Evolutionary conservation across 169 alveolate species (phyloP).

Genomic region (Perkinsus olseni): DNA sequence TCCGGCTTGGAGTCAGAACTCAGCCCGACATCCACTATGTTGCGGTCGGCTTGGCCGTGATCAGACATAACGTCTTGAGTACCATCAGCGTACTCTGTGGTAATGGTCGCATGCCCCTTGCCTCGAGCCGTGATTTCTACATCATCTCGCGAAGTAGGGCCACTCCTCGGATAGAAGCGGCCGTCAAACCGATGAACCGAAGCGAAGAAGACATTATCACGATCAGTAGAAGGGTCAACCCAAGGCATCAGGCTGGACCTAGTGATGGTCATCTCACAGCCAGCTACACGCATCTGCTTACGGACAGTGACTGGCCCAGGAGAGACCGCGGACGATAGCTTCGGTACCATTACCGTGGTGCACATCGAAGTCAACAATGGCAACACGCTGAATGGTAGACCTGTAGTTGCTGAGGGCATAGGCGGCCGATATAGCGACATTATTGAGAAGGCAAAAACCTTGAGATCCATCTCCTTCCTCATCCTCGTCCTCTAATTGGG

Average conservation of each 20-base stretch:
- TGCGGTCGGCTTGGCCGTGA: not conserved
- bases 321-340: conserved; percentile 61
- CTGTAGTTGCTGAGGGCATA: conserved; percentile 58
- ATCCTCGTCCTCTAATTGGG: not conserved
- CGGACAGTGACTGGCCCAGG: not conserved
- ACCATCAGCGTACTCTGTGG: not conserved
- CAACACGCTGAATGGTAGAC: conserved; percentile 75
- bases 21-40: not conserved
- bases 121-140: not conserved
- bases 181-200: conserved; percentile 65
- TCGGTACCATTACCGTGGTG: conserved; percentile 99
- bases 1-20: conserved; percentile 1
- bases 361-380: conserved; percentile 96
- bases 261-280: not conserved
- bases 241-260: conserved; percentile 16
- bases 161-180: conserved; percentile 72
- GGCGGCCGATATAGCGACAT: conserved; percentile 95
- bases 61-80: not conserved
- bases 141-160: conserved; percentile 24
- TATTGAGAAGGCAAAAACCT: conserved; percentile 96
- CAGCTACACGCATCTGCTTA: not conserved
- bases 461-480: conserved; percentile 58
- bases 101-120: not conserved
- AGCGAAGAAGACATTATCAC: conserved; percentile 60
- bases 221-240: conserved; percentile 41